Conservation (phyloP, 106 monocot genomes). For the Posidonia australis region DNA sequence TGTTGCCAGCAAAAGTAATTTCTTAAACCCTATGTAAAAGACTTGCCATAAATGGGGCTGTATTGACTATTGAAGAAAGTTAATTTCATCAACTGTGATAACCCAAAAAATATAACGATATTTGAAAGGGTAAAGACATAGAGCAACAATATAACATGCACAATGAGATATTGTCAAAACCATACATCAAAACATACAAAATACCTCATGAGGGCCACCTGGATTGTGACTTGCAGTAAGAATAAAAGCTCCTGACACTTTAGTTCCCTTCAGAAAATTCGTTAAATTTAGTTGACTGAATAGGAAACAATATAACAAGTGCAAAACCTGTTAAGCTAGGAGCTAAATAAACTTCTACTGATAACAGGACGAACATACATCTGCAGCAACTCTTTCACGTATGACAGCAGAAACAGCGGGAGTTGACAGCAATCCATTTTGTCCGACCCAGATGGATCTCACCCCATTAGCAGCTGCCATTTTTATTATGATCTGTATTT, state of each 20-base stretch:
- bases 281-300: not conserved
- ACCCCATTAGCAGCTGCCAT: conserved; percentile 99
- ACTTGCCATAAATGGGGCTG: no score
- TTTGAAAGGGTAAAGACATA: no score
- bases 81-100: no score
- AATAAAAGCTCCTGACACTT: conserved; percentile 87
- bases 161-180: no score
- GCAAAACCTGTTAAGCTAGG: not conserved
- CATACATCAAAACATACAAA: no score
- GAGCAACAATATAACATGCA: no score
- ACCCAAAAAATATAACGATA: no score
- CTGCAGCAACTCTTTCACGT: conserved; percentile 91
- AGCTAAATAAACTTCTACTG: not conserved
- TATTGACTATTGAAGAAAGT: no score
- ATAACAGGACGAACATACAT: conserved; percentile 40
- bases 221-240: conserved; percentile 99
- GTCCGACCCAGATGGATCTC: conserved; percentile 83
- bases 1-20: no score
- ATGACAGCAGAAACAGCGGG: conserved; percentile 96
- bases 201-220: conserved; percentile 92
- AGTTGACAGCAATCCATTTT: conserved; percentile 87
- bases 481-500: conserved; percentile 70
- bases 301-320: not conserved
- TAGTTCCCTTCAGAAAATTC: conserved; percentile 56
- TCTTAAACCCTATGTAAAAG: no score